Conservation (phyloP, 2,329 filamentous ascomycete species). For the Coniochaeta pulveracea region DNA sequence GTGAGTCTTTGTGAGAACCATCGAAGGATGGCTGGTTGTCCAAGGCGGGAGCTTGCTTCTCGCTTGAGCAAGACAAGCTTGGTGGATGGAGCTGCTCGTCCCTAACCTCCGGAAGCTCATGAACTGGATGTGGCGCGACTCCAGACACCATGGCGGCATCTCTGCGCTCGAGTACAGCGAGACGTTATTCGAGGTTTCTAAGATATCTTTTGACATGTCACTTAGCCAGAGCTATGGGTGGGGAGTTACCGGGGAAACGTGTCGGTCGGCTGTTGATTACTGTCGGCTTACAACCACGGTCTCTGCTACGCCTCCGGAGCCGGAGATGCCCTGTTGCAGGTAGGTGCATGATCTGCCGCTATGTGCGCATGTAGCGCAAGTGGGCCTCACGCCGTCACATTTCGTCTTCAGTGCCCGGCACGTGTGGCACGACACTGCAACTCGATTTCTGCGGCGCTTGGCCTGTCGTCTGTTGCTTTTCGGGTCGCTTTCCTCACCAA, state of each 20-base stretch:
- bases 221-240: background rate
- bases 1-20: background rate
- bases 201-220: conserved; percentile 1
- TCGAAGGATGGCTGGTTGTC: background rate
- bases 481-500: background rate
- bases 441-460: conserved; percentile 1
- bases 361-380: conserved; percentile 1
- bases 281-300: conserved; percentile 4
- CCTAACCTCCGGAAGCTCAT: background rate
- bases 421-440: conserved; percentile 1
- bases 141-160: background rate
- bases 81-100: background rate
- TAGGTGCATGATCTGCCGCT: conserved; percentile 2
- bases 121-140: background rate
- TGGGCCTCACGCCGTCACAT: conserved; percentile 2
- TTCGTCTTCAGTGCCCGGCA: conserved; percentile 2
- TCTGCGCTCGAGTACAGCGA: background rate
- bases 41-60: background rate
- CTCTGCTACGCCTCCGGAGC: background rate
- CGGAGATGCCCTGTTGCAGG: conserved; percentile 3
- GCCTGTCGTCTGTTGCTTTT: background rate
- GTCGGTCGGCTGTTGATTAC: background rate
- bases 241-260: conserved; percentile 1
- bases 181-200: background rate
- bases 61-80: background rate